phyloP scores from a whole-genome alignment of 2,329 filamentous ascomycete genomes.

The Xylaria sp. region DNA sequence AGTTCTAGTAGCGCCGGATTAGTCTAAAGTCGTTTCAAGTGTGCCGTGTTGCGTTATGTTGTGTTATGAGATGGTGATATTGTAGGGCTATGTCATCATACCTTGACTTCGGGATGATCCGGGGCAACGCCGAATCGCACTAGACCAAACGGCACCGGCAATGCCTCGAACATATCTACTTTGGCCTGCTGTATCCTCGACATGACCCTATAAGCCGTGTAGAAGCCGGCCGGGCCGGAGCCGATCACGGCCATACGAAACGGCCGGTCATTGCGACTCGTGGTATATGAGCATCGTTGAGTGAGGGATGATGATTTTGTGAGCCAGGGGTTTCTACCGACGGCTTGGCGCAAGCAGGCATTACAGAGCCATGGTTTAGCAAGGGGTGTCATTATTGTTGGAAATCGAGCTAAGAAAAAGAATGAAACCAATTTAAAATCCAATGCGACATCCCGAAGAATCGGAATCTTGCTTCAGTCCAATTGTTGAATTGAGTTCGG shows the following conservation, averaged over 20 bases:
- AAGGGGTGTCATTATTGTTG: constrained; percentile 42
- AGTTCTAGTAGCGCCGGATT: constrained; percentile 72
- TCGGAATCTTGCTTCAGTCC: background rate
- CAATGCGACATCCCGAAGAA: background rate
- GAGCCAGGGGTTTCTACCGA: constrained; percentile 12
- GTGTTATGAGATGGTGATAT: background rate
- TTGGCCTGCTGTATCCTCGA: constrained; percentile 75
- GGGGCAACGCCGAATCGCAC: constrained; percentile 97
- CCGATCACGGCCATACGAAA: constrained; percentile 89
- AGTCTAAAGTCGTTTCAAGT: background rate
- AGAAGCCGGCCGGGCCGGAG: constrained; percentile 96
- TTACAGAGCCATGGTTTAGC: constrained; percentile 47
- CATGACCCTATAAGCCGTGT: constrained; percentile 88
- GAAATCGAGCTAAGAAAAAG: constrained; percentile 3
- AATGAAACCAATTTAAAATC: background rate
- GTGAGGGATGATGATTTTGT: constrained; percentile 28
- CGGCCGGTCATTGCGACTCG: constrained; percentile 56
- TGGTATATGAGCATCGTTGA: constrained; percentile 44
- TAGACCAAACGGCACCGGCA: constrained; percentile 92
- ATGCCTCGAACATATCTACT: constrained; percentile 95
- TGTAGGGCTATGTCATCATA: constrained; percentile 53
- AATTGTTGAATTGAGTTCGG: constrained; percentile 5
- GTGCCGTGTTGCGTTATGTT: too few relatives aligned
- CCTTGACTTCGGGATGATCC: constrained; percentile 98
- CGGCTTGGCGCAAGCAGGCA: constrained; percentile 42